These are phyloP conservation scores for Stephania japonica DNA, from an alignment of 164 flowering plant genomes.

Conservation along the genomic window DNA sequence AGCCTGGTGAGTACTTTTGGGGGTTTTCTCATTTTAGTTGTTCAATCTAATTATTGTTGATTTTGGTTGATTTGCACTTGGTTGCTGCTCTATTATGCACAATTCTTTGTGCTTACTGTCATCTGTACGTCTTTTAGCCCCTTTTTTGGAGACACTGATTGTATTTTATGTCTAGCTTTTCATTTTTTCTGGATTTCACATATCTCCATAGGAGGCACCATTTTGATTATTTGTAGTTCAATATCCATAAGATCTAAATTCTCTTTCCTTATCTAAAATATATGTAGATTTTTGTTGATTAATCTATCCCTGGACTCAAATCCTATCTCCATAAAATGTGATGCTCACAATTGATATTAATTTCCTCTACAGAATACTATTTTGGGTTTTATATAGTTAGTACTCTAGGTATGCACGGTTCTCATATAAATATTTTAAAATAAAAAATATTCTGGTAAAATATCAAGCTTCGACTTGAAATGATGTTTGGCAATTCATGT, in stretches of 20 bases:
- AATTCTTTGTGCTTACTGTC: neutral
- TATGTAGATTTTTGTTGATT: neutral
- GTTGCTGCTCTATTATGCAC: neutral
- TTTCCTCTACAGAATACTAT: neutral
- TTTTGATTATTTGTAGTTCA: neutral
- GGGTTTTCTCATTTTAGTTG: neutral
- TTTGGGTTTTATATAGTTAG: neutral
- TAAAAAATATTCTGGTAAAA: neutral
- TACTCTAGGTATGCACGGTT: neutral
- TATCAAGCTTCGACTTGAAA: neutral
- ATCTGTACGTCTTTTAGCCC: neutral
- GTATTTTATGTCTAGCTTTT: neutral
- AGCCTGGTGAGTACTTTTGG: constrained; percentile 56
- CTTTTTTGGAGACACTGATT: neutral
- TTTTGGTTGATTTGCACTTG: neutral
- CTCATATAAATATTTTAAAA: neutral
- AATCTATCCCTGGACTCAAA: neutral
- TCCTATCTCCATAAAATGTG: neutral
- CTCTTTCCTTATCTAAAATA: neutral
- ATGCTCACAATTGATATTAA: neutral
- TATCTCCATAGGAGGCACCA: neutral
- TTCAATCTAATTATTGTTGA: neutral
- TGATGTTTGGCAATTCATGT: neutral
- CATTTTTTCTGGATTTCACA: neutral
- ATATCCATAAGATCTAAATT: neutral